Conservation (phyloP, 352 stramenopile species). For the Phytophthora hybrid region DNA sequence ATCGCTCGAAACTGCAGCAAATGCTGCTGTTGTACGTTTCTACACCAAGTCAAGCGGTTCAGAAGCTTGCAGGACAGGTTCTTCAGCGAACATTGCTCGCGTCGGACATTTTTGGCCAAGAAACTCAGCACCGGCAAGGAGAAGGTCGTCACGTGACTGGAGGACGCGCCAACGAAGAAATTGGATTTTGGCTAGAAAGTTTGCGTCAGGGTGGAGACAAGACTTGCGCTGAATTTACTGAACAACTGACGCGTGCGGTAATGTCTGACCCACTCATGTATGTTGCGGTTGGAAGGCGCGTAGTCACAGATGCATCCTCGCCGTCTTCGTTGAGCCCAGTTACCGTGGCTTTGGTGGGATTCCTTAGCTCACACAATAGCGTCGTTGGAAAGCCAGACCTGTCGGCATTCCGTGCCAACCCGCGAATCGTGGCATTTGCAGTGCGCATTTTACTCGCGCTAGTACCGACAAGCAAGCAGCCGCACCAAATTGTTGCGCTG, state of each 20-base stretch:
- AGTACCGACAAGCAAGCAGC: constrained; percentile 40
- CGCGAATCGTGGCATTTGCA: constrained; percentile 45
- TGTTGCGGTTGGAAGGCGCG: constrained; percentile 38
- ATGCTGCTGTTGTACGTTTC: constrained; percentile 67
- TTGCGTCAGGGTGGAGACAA: constrained; percentile 45
- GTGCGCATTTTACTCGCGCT: constrained; percentile 54
- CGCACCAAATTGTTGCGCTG: constrained; percentile 49
- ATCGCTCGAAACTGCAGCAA: constrained; percentile 68
- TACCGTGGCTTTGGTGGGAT: constrained; percentile 59
- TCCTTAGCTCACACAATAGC: constrained; percentile 39
- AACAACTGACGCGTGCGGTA: constrained; percentile 53
- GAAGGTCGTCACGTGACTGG: neutral
- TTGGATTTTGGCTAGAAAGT: constrained; percentile 73
- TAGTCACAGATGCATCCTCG: constrained; percentile 17
- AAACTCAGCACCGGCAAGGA: constrained; percentile 17
- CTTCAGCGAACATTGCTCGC: constrained; percentile 63
- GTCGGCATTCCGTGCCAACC: constrained; percentile 34
- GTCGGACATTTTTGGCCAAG: constrained; percentile 65
- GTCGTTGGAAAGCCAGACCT: constrained; percentile 16
- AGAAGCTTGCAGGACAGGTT: constrained; percentile 53
- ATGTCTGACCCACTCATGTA: constrained; percentile 62
- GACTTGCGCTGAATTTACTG: constrained; percentile 54
- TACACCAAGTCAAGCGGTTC: constrained; percentile 45
- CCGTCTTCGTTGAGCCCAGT: constrained; percentile 50
- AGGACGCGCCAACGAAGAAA: constrained; percentile 59